Conservation (phyloP, 2,329 filamentous ascomycete species). For the Helminthosporium solani region DNA sequence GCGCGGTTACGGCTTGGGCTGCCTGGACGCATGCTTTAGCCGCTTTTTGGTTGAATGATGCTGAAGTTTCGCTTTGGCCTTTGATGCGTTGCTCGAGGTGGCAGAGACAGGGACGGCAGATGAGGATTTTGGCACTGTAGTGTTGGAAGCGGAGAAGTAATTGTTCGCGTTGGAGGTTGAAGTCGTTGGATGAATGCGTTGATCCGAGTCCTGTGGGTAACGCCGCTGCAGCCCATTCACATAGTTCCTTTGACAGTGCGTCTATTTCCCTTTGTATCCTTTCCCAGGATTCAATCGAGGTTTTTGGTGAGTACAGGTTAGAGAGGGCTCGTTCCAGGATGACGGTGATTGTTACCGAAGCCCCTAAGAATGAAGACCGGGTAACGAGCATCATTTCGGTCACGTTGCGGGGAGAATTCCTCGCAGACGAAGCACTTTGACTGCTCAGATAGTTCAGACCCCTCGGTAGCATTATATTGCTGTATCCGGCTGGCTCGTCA, state of each 20-base stretch:
- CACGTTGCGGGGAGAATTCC: too few species aligned
- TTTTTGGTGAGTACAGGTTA: too few species aligned
- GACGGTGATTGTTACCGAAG: too few species aligned
- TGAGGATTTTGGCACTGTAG: slow-evolving; percentile 33
- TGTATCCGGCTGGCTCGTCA: slow-evolving; percentile 21
- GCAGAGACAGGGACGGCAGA: slow-evolving; percentile 44
- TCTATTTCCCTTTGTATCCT: too few species aligned
- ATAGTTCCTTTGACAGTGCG: too few species aligned
- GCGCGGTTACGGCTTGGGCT: slow-evolving; percentile 33
- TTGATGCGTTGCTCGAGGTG: slow-evolving; percentile 33
- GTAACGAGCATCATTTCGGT: too few species aligned
- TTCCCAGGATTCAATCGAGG: too few species aligned
- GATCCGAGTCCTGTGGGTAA: slow-evolving; percentile 26
- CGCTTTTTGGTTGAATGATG: slow-evolving; percentile 32
- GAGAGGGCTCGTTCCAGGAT: too few species aligned
- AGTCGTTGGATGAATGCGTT: neutral
- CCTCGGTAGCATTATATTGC: slow-evolving; percentile 7
- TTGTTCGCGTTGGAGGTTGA: neutral
- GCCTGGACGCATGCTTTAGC: slow-evolving; percentile 38
- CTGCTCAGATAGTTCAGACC: too few species aligned
- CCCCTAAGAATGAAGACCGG: too few species aligned
- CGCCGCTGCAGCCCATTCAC: too few species aligned
- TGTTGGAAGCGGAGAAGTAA: slow-evolving; percentile 20
- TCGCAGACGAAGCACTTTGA: too few species aligned
- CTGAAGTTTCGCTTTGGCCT: slow-evolving; percentile 31